phyloP scores from a whole-genome alignment of 148 eudicot genomes.

The Camellia lanceoleosa region DNA sequence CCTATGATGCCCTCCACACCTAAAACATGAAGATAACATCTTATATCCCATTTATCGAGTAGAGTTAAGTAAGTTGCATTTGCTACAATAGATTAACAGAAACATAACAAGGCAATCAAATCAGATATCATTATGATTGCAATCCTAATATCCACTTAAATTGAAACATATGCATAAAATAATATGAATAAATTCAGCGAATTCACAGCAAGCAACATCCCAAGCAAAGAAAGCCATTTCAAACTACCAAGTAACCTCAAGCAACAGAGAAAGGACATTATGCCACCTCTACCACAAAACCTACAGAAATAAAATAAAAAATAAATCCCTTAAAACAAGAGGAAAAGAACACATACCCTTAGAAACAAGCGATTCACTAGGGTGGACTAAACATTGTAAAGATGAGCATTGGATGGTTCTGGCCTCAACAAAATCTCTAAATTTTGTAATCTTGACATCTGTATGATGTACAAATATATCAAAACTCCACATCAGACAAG shows the following conservation, averaged over 20 bases:
- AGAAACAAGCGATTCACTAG: slow-evolving; percentile 34
- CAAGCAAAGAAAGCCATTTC: not conserved
- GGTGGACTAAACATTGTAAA: slow-evolving; percentile 47
- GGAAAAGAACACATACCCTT: slow-evolving; percentile 42
- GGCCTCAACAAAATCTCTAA: slow-evolving; percentile 59
- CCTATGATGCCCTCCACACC: slow-evolving; percentile 51
- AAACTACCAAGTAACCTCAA: not conserved
- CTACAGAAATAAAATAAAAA: not conserved
- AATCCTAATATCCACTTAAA: not conserved
- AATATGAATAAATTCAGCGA: not conserved
- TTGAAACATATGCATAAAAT: not conserved
- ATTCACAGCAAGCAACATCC: not conserved
- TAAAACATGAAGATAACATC: slow-evolving; percentile 18
- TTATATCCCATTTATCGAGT: not conserved
- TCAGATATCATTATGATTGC: not conserved
- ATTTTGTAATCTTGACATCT: slow-evolving; percentile 67
- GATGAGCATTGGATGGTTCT: slow-evolving; percentile 62
- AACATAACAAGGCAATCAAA: not conserved
- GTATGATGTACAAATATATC: slow-evolving; percentile 6
- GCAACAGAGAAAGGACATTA: not conserved
- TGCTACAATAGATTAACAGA: not conserved
- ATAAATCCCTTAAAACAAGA: not conserved
- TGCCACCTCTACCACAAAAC: not conserved
- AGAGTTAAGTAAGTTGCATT: not conserved
- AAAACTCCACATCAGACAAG: not conserved